Conservation (phyloP, 768 basidiomycete genomes). For the Boletus barrowsii region DNA sequence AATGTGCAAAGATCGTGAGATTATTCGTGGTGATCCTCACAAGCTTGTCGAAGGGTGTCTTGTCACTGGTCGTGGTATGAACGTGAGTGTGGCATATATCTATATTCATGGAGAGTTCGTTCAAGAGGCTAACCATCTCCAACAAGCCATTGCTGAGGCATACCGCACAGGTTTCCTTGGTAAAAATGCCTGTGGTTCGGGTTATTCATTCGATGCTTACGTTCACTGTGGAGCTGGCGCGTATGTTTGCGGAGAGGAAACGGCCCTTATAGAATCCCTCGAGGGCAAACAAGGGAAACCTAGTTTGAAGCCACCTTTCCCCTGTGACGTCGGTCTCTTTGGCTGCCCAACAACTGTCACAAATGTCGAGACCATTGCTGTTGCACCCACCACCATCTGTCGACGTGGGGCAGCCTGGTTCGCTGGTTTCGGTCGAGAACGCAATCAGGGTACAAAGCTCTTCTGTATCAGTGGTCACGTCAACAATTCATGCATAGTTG, state of each 20-base stretch:
- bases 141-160: constrained; percentile 94
- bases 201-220: constrained; percentile 94
- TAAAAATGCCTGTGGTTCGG: constrained; percentile 86
- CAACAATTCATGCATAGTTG: constrained; percentile 96
- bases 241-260: constrained; percentile 99
- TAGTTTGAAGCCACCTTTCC: constrained; percentile 96
- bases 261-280: constrained; percentile 92
- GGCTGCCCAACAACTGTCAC: constrained; percentile 97
- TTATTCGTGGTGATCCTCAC: constrained; percentile 96
- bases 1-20: constrained; percentile 98
- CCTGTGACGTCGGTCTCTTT: constrained; percentile 96
- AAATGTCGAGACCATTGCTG: constrained; percentile 97
- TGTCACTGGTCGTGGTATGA: constrained; percentile 95
- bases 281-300: constrained; percentile 99
- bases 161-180: constrained; percentile 88
- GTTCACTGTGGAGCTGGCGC: constrained; percentile 98
- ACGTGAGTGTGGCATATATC: constrained; percentile 98
- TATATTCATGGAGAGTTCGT: constrained; percentile 99
- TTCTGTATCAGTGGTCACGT: constrained; percentile 97
- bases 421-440: constrained; percentile 83
- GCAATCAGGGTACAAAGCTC: constrained; percentile 96
- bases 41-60: constrained; percentile 98
- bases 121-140: constrained; percentile 90
- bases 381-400: constrained; percentile 95
- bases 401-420: constrained; percentile 90